Evolutionary conservation across 306 rosid genomes (phyloP).

Genomic region (Mimosa pudica): DNA sequence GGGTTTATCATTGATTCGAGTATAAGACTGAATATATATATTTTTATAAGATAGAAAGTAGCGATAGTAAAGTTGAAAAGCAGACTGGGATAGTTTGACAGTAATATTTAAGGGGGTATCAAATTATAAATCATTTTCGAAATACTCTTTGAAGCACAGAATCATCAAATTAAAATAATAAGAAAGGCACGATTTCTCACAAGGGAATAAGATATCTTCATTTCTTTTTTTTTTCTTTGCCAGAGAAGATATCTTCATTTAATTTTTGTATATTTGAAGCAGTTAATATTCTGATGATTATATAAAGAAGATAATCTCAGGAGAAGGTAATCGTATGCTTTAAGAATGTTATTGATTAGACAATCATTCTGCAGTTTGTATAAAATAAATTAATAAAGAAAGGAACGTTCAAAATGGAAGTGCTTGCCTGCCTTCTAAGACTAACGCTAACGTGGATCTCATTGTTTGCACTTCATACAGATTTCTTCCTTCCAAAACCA

Average conservation of each 20-base stretch:
- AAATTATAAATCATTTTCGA: neutral
- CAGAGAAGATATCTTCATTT: neutral
- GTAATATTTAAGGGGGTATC: neutral
- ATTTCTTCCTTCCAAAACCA: neutral
- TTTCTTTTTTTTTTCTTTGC: neutral
- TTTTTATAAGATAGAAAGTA: too few species aligned
- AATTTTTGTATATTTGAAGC: neutral
- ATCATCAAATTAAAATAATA: neutral
- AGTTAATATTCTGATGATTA: neutral
- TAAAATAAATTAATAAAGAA: neutral
- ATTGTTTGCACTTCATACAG: neutral
- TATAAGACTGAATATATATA: too few species aligned
- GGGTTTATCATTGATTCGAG: too few species aligned
- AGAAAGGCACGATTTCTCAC: neutral
- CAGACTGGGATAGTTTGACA: too few species aligned
- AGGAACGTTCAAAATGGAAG: neutral
- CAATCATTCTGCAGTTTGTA: neutral
- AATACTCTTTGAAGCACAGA: neutral
- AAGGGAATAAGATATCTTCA: neutral
- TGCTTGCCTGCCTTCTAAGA: neutral
- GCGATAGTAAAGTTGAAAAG: too few species aligned
- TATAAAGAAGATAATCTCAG: neutral
- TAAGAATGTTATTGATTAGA: neutral
- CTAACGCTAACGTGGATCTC: neutral
- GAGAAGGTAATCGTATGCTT: neutral